Evolutionary conservation across 2,329 filamentous ascomycete species (phyloP), one percentile per base, ranked within the genome.

Genomic region (Ilyonectria mors-panacis): DNA sequence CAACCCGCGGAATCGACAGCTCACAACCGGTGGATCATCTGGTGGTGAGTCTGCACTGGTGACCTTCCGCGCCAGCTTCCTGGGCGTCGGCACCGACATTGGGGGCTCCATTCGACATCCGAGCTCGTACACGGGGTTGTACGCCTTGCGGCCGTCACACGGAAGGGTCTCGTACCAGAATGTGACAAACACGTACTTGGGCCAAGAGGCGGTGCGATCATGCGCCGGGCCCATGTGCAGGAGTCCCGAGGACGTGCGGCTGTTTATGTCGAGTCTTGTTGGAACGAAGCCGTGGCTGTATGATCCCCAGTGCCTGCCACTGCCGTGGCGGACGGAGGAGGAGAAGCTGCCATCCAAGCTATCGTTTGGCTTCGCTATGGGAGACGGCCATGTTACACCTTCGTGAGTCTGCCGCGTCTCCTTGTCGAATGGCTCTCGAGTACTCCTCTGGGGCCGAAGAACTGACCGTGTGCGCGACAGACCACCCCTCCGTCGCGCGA

Each of bases 1-100:
- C n/a, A 63, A 63, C 26, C 53, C 60, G 42, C 42, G 42, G 42
- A 45, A 45, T 45, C 42, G 42, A 45, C 19, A 45, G 42, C 42
- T 45, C 42, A 45, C 42, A 45, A 45, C 42, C 42, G 42, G 42
- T 45, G 42, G 42, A 45, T 45, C 42, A 45, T 45, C 42, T 45
- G 42, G 42, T 45, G 42, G 42, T 45, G 42, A 45, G 42, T 19
- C 42, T 45, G 42, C 42, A 23, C 42, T 45, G 42, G 42, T 45
- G 42, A 45, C 42, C 42, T 45, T 45, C 19, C 42, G 42, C 42
- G 42, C 42, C 42, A 45, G 42, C 42, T 45, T 45, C 42, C 42
- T 45, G 42, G 42, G 42, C 42, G 42, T 45, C 42, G 42, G 42
- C 42, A 45, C 42, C 42, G 42, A 45, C 42, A 45, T 45, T 45